A percentile compares a stretch with the other conserved stretches of the same genome.
Conservation (phyloP, 805 yeast species). For the Pichia phayaonensis region DNA sequence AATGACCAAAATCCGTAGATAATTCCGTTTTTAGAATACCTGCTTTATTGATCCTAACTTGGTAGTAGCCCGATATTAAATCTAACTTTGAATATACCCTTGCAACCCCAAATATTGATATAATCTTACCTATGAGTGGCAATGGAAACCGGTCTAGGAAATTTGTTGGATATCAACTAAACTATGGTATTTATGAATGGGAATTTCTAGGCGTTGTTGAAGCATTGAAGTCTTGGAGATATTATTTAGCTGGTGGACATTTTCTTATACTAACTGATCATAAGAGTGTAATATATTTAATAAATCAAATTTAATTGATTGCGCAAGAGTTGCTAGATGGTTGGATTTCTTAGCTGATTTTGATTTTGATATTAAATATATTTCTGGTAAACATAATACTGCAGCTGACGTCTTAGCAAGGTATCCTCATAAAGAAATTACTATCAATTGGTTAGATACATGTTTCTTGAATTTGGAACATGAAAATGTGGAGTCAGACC, state of each 20-base stretch:
- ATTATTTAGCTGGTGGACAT: neutral
- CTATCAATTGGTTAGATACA: neutral
- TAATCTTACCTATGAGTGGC: too few relatives aligned
- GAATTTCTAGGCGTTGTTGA: slow-evolving; percentile 1
- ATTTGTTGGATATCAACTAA: neutral
- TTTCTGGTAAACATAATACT: neutral
- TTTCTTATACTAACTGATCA: slow-evolving; percentile 3
- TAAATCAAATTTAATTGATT: neutral
- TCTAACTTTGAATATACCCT: too few relatives aligned
- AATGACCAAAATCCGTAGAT: too few relatives aligned
- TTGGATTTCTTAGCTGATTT: slow-evolving; percentile 3
- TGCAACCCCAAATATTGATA: too few relatives aligned
- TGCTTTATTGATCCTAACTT: too few relatives aligned
- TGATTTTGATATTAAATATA: slow-evolving; percentile 4
- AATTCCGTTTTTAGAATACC: too few relatives aligned
- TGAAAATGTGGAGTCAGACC: neutral
- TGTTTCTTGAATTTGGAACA: too few relatives aligned
- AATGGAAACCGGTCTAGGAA: neutral
- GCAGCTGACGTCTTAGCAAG: slow-evolving; percentile 5
- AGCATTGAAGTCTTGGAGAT: neutral
- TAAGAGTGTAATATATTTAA: neutral
- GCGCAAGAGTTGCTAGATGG: slow-evolving; percentile 4
- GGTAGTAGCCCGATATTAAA: too few relatives aligned
- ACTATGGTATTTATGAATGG: neutral
- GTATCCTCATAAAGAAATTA: neutral